These are phyloP conservation scores for Kodamaea arcana DNA, from an alignment of 1,139 yeast species.

Conservation along the genomic window DNA sequence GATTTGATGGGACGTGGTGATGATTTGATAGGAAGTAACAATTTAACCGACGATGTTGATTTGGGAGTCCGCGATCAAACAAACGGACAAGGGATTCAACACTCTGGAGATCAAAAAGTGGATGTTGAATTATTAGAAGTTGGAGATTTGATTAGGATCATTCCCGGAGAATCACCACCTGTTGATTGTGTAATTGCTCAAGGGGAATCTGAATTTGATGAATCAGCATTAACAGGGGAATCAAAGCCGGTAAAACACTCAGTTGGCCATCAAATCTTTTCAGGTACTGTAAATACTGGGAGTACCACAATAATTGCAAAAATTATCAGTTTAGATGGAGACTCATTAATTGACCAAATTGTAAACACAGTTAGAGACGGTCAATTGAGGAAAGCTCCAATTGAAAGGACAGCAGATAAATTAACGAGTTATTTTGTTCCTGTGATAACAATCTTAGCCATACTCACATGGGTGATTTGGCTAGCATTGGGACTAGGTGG, in stretches of 20 bases:
- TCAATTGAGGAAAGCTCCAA: slow-evolving; percentile 69
- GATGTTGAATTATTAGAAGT: slow-evolving; percentile 55
- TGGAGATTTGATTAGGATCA: slow-evolving; percentile 56
- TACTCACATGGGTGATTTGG: slow-evolving; percentile 69
- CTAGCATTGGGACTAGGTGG: slow-evolving; percentile 53
- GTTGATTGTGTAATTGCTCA: slow-evolving; percentile 62
- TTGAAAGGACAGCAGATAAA: slow-evolving; percentile 67
- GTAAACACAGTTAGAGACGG: slow-evolving; percentile 71
- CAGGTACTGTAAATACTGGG: slow-evolving; percentile 70
- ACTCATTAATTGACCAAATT: slow-evolving; percentile 66
- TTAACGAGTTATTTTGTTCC: slow-evolving; percentile 75
- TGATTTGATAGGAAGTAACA: too few species aligned
- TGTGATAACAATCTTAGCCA: slow-evolving; percentile 54
- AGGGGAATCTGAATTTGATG: slow-evolving; percentile 63
- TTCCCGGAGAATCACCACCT: slow-evolving; percentile 71
- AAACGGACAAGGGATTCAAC: too few species aligned
- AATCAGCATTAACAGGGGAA: slow-evolving; percentile 78
- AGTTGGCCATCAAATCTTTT: slow-evolving; percentile 60
- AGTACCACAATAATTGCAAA: slow-evolving; percentile 50
- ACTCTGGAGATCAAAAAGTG: slow-evolving; percentile 31
- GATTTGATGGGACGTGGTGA: too few species aligned
- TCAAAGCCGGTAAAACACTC: slow-evolving; percentile 45
- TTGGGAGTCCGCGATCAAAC: too few species aligned
- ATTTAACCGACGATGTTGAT: too few species aligned
- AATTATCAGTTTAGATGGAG: slow-evolving; percentile 59